phyloP scores from a whole-genome alignment of 2,329 filamentous ascomycete species.

The Didymella segeticola region DNA sequence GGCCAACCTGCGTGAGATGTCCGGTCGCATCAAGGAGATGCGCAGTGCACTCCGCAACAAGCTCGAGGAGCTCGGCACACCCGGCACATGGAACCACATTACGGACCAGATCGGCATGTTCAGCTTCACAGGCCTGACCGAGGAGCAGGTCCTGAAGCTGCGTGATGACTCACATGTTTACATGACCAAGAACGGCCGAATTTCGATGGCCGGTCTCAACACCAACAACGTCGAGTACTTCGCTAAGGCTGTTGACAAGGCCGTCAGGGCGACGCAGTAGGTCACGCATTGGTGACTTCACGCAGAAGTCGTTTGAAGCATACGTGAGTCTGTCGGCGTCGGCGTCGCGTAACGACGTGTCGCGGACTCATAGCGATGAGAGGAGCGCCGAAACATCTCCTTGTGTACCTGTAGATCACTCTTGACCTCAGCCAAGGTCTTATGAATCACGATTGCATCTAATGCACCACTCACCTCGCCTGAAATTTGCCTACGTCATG shows the following conservation, averaged over 20 bases:
- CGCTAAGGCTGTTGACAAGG: constrained; percentile 85
- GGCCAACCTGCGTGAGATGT: constrained; percentile 90
- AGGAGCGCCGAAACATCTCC: background rate
- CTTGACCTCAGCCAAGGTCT: constrained; percentile 1
- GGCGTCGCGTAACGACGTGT: background rate
- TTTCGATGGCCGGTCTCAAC: constrained; percentile 98
- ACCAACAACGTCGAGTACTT: constrained; percentile 92
- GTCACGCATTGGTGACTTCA: background rate
- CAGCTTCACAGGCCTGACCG: constrained; percentile 83
- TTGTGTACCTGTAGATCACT: constrained; percentile 5
- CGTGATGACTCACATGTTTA: constrained; percentile 77
- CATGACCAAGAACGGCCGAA: constrained; percentile 97
- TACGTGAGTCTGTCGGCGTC: background rate
- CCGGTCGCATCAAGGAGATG: constrained; percentile 93
- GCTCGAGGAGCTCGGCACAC: constrained; percentile 84
- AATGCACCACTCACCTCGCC: background rate
- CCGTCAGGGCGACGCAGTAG: constrained; percentile 66
- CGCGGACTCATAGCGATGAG: background rate
- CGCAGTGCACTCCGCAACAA: constrained; percentile 76
- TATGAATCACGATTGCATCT: constrained; percentile 13
- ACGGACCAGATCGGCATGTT: constrained; percentile 99
- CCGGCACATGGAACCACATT: constrained; percentile 95
- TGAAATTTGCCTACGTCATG: background rate
- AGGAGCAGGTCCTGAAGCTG: constrained; percentile 75
- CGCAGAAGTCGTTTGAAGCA: background rate